phyloP scores from a whole-genome alignment of 495 filamentous ascomycete genomes.

The Annulohypoxylon maeteangense region DNA sequence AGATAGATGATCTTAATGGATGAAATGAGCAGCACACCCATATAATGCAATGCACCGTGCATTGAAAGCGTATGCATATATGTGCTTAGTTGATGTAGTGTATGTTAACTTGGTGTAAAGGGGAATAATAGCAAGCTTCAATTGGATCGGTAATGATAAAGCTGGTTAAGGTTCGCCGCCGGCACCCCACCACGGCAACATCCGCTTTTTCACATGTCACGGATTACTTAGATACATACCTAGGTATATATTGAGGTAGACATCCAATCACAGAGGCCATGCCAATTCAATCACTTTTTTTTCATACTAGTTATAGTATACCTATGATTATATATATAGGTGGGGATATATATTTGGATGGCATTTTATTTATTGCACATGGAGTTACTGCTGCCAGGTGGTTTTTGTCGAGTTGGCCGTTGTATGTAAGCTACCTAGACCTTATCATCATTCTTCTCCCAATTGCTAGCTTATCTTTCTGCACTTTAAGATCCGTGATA shows the following conservation, averaged over 20 bases:
- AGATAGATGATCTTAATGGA: slow-evolving; percentile 19
- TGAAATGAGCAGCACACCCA: slow-evolving; percentile 8
- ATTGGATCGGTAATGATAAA: slow-evolving; percentile 28
- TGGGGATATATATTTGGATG: neutral
- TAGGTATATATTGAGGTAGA: neutral
- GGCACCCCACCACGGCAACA: slow-evolving; percentile 29
- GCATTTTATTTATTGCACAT: neutral
- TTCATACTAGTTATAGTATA: no score
- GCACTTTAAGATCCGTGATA: neutral
- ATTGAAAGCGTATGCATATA: slow-evolving; percentile 20
- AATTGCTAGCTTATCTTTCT: neutral
- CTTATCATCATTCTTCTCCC: neutral
- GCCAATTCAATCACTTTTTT: neutral
- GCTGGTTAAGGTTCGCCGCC: slow-evolving; percentile 4
- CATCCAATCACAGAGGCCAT: neutral
- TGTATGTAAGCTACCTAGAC: neutral
- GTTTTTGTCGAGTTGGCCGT: neutral
- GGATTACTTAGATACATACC: neutral
- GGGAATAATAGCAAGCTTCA: slow-evolving; percentile 20
- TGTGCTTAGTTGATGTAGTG: slow-evolving; percentile 18
- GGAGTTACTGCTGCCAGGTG: neutral
- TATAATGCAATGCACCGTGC: slow-evolving; percentile 21
- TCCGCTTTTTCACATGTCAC: slow-evolving; percentile 49
- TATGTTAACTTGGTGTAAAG: slow-evolving; percentile 8
- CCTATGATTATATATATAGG: neutral